These are phyloP conservation scores for Acrodontium crateriforme DNA, from an alignment of 2,329 filamentous ascomycete genomes.

Conservation along the genomic window DNA sequence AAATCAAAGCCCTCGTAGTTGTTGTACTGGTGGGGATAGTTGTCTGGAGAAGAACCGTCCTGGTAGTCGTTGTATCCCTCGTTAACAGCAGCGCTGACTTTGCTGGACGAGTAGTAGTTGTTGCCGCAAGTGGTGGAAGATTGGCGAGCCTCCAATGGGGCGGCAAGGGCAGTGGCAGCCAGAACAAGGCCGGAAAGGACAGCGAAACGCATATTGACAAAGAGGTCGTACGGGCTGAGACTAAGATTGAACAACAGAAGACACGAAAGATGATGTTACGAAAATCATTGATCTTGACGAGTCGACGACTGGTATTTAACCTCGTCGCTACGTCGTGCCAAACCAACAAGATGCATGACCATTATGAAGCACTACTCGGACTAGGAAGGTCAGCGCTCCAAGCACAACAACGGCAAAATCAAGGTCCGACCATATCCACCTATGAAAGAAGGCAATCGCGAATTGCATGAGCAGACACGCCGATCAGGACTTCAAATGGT, in stretches of 20 bases:
- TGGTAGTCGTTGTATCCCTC: slow-evolving; percentile 39
- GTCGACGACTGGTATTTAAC: no score
- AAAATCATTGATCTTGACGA: no score
- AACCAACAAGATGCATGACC: no score
- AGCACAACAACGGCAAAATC: no score
- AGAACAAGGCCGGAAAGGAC: slow-evolving; percentile 16
- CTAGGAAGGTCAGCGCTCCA: no score
- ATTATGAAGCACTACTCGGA: no score
- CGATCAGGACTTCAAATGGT: no score
- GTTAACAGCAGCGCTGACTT: slow-evolving; percentile 37
- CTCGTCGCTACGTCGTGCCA: no score
- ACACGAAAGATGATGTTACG: neutral
- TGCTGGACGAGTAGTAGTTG: slow-evolving; percentile 36
- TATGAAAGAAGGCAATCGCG: no score
- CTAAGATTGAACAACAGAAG: neutral
- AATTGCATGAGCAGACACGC: no score
- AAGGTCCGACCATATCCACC: no score
- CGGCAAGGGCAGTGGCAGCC: slow-evolving; percentile 15
- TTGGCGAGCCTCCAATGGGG: slow-evolving; percentile 25
- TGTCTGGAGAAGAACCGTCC: slow-evolving; percentile 18
- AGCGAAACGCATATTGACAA: slow-evolving; percentile 18
- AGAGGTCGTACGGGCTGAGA: no score
- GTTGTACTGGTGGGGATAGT: slow-evolving; percentile 20
- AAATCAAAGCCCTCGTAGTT: slow-evolving; percentile 40
- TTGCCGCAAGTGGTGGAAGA: slow-evolving; percentile 41